These are phyloP conservation scores for Fusarium humuli DNA, from an alignment of 2,329 filamentous ascomycete genomes.

Conservation along the genomic window DNA sequence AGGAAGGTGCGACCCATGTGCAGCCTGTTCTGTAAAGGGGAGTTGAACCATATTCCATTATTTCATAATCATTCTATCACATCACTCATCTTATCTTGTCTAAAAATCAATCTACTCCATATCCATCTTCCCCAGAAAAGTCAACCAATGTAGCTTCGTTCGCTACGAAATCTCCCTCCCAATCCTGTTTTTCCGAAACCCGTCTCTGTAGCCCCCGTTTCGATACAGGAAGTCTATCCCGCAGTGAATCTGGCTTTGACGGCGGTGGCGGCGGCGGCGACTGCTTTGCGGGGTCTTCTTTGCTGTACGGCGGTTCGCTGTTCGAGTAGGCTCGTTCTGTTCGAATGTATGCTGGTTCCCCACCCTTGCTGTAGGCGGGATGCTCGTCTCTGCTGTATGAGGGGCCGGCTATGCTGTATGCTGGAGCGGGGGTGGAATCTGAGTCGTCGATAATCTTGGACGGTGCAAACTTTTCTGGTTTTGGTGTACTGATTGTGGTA, in stretches of 20 bases:
- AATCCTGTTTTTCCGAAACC: slow-evolving; percentile 25
- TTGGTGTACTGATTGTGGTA: slow-evolving; percentile 20
- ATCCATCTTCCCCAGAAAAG: slow-evolving; percentile 32
- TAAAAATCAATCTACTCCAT: slow-evolving; percentile 31
- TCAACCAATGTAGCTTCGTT: slow-evolving; percentile 39
- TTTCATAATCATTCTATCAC: slow-evolving; percentile 23
- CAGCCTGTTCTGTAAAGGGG: too few relatives aligned
- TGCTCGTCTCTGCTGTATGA: slow-evolving; percentile 14
- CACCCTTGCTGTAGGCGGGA: slow-evolving; percentile 10
- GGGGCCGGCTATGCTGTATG: slow-evolving; percentile 18
- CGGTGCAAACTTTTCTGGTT: slow-evolving; percentile 20
- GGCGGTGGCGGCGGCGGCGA: not conserved
- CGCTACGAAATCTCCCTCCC: slow-evolving; percentile 34
- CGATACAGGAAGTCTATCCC: slow-evolving; percentile 20
- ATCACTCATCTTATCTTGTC: slow-evolving; percentile 5
- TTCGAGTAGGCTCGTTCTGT: slow-evolving; percentile 11
- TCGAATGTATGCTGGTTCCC: slow-evolving; percentile 5
- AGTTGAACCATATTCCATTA: slow-evolving; percentile 14
- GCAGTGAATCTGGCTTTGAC: slow-evolving; percentile 10
- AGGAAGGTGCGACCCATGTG: too few relatives aligned
- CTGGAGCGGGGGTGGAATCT: slow-evolving; percentile 9
- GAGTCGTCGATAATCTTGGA: slow-evolving; percentile 32
- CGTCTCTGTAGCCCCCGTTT: slow-evolving; percentile 29
- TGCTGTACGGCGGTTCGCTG: slow-evolving; percentile 4
- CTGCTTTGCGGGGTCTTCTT: not conserved